phyloP scores from a whole-genome alignment of 2,329 filamentous ascomycete genomes.

The Saccharata proteae region DNA sequence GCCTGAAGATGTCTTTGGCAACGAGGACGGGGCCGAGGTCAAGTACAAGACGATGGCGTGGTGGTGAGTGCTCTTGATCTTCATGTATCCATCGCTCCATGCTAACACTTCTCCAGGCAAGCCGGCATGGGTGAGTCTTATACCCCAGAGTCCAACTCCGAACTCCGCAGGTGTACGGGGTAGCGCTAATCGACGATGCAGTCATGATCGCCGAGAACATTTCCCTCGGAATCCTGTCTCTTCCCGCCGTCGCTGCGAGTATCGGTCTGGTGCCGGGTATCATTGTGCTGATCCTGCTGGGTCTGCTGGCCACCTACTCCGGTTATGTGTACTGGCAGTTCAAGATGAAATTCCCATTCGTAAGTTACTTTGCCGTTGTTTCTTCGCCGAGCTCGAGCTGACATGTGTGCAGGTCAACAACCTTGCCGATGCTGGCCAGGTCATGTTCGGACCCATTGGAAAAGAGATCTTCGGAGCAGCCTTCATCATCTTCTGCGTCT shows the following conservation, averaged over 20 bases:
- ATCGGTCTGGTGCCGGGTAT: constrained; percentile 8
- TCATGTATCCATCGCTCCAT: constrained; percentile 3
- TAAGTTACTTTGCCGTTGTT: background rate
- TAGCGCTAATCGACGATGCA: too few relatives aligned
- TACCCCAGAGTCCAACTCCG: too few relatives aligned
- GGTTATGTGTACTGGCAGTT: constrained; percentile 48
- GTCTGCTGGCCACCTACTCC: constrained; percentile 17
- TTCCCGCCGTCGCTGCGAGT: constrained; percentile 5
- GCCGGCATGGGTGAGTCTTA: constrained; percentile 19
- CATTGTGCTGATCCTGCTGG: constrained; percentile 6
- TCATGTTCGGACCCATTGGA: constrained; percentile 6
- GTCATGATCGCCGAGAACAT: constrained; percentile 49
- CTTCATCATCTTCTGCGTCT: constrained; percentile 52
- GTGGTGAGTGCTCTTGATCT: constrained; percentile 13
- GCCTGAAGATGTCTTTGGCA: constrained; percentile 14
- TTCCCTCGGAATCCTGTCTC: constrained; percentile 30
- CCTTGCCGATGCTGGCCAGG: constrained; percentile 6
- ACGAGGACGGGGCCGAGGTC: constrained; percentile 27
- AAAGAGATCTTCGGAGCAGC: constrained; percentile 47
- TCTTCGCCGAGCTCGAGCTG: constrained; percentile 6
- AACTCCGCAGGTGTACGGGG: too few relatives aligned
- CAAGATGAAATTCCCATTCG: constrained; percentile 39
- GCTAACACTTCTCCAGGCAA: constrained; percentile 1
- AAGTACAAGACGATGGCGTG: constrained; percentile 41
- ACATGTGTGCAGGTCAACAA: background rate